phyloP scores from a whole-genome alignment of 331 rosid genomes.

The Dryas integrifolia region DNA sequence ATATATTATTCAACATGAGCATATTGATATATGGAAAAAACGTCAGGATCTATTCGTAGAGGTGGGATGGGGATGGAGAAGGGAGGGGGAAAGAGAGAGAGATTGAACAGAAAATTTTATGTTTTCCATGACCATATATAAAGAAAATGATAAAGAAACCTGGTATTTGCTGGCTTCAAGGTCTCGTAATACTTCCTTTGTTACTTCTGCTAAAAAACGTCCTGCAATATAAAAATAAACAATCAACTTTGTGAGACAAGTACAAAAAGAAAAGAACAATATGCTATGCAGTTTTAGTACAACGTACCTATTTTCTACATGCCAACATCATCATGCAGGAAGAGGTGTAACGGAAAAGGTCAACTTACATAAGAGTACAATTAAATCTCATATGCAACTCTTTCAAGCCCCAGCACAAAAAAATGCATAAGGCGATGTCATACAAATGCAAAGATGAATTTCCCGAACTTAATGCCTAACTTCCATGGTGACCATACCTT shows the following conservation, averaged over 20 bases:
- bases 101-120: background rate
- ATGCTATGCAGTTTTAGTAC: background rate
- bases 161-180: slow-evolving; percentile 87
- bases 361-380: background rate
- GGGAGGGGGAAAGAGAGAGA: background rate
- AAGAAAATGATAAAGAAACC: slow-evolving; percentile 33
- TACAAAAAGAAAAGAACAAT: background rate
- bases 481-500: slow-evolving; percentile 51
- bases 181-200: slow-evolving; percentile 73
- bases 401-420: background rate
- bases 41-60: no score
- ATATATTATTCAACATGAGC: background rate
- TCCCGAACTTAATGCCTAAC: background rate
- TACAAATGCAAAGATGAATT: background rate
- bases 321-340: background rate
- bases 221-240: slow-evolving; percentile 40
- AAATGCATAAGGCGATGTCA: background rate
- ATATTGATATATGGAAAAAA: background rate
- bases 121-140: background rate
- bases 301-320: background rate
- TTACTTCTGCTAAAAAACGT: slow-evolving; percentile 82
- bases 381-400: background rate
- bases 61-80: background rate
- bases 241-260: background rate
- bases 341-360: background rate